Evolutionary conservation across 108 stramenopile species (phyloP), one percentile per base, ranked within the genome.

Genomic region (Stephanodiscus minutulus): DNA sequence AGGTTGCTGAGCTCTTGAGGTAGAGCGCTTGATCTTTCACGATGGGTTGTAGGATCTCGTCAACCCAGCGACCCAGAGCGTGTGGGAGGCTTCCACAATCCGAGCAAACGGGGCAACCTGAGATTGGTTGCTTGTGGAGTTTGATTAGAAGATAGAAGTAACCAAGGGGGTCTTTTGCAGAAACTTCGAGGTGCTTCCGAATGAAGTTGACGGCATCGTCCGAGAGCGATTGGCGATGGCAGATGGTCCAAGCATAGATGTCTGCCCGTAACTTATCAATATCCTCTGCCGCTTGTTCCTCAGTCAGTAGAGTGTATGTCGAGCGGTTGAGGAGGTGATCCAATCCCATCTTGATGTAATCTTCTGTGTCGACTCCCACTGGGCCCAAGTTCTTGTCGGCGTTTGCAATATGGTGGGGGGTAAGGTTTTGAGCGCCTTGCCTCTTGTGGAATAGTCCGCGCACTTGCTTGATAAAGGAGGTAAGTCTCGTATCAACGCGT

Each of bases 31-130:
- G n/a, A n/a, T n/a, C n/a, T n/a, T n/a, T n/a, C n/a, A n/a, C n/a
- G n/a, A n/a, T n/a, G n/a, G n/a, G n/a, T n/a, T n/a, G n/a, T n/a
- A n/a, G 22, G 21, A 8, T 8, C 4, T 4, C 4, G 20, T 49
- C 48, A 3, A 49, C 48, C 3, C 8, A 49, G 48, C 48, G 48
- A 7, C 48, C 54, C n/a, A n/a, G n/a, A n/a, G n/a, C n/a, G n/a
- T n/a, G n/a, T n/a, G n/a, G n/a, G n/a, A n/a, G n/a, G n/a, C n/a
- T n/a, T n/a, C n/a, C n/a, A n/a, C n/a, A n/a, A n/a, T n/a, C n/a
- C n/a, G n/a, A n/a, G n/a, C n/a, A 60, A 60, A 76, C 70, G 36
- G 75, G 68, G 1, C 75, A 1, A 24, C 67, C 68, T 0, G 31
- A 3, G 5, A 61, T 3, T 3, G 75, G 68, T 2, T 24, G 2